phyloP scores from a whole-genome alignment of 1,284 basidiomycete species.

The Ganoderma lingzhi region DNA sequence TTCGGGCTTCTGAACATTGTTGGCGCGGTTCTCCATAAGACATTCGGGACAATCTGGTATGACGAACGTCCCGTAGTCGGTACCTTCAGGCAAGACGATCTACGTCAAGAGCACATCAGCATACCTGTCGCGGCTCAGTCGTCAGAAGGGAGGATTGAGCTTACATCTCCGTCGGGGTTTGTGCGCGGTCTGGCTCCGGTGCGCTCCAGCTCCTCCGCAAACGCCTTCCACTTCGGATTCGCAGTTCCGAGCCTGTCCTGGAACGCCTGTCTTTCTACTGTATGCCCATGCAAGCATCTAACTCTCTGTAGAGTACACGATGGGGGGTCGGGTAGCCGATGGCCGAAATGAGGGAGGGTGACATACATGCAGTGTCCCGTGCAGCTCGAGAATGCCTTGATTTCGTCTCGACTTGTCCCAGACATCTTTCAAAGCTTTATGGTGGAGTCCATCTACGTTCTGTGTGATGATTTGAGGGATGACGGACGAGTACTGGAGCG shows the following conservation, averaged over 20 bases:
- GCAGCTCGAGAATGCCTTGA: conserved; percentile 79
- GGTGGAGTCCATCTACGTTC: conserved; percentile 93
- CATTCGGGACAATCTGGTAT: conserved; percentile 82
- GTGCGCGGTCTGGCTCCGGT: conserved; percentile 75
- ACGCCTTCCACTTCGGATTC: conserved; percentile 85
- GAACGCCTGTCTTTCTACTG: conserved; percentile 71
- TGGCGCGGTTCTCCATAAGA: conserved; percentile 57
- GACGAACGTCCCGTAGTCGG: conserved; percentile 79
- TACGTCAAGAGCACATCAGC: conserved; percentile 38
- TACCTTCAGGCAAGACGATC: conserved; percentile 80
- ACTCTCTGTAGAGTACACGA: conserved; percentile 54
- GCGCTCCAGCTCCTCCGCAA: conserved; percentile 70
- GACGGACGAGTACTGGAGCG: conserved; percentile 75
- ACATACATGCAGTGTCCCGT: conserved; percentile 86
- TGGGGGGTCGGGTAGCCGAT: no score
- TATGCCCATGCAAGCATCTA: conserved; percentile 76
- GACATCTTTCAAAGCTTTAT: conserved; percentile 65
- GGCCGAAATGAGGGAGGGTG: no score
- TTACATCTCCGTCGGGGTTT: conserved; percentile 92
- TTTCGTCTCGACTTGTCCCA: conserved; percentile 48
- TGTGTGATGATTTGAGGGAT: conserved; percentile 84
- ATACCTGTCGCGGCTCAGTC: background rate
- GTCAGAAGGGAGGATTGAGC: conserved; percentile 33
- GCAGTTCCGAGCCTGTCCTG: conserved; percentile 75
- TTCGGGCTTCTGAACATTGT: conserved; percentile 78